Base-by-base conservation (phyloP, 768 basidiomycete species). In the Cubamyces sp. region DNA sequence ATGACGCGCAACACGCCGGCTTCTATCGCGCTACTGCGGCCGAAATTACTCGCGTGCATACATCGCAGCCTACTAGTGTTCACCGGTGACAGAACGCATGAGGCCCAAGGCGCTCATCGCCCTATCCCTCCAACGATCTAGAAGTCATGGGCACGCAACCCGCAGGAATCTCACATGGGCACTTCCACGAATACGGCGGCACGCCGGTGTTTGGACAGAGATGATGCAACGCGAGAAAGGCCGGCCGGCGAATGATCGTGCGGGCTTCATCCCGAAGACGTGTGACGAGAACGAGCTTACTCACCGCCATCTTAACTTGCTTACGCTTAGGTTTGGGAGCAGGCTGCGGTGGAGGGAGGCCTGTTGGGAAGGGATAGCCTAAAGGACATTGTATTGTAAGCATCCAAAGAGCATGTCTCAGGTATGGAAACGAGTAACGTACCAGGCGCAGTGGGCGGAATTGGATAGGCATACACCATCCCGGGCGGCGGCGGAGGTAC, bases 241-340 rank as follows among this genome's bases (percentile, higher is more conserved):
- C 62, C 56, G 62, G 62, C n/a, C 51, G 52, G 52, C 18, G 19
- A 39, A 28, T 8, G 48, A 50, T 51, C 45, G 41, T 41, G 26
- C 39, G n/a, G 21, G n/a, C 16, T 40, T 16, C 34, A 53, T 15
- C 42, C 19, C 40, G 43, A 23, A 28, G 57, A 34, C 53, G 30
- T 28, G 42, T 64, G 63, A 50, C 60, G 21, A 41, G 40, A 52
- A 41, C 16, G 47, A 18, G 19, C 53, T 23, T 23, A 75, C 81
- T 74, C 68, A 83, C 81, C 61, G 83, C 83, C 79, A 84, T 84
- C 72, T 85, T 84, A 56, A 84, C 83, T 62, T 84, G 83, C 59
- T 80, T 83, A 61, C 83, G 81, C 69, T 84, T 84, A 14, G 75
- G 69, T 47, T 74, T 73, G 16, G 73, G 68, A 19, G 68, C 57